These are phyloP conservation scores for Dalbergia oliveri DNA, from an alignment of 306 rosid species.

Conservation along the genomic window DNA sequence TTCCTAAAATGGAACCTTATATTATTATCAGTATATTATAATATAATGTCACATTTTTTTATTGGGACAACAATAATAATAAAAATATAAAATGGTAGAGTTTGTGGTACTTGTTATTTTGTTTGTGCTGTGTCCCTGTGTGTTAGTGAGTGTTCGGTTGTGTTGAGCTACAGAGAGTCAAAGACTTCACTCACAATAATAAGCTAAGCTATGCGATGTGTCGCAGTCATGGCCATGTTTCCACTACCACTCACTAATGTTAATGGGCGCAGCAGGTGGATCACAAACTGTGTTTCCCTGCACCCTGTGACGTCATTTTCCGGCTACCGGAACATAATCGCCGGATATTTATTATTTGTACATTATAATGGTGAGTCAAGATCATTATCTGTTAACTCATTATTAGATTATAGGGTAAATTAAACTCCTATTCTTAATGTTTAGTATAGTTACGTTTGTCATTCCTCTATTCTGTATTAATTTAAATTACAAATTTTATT, in stretches of 20 bases:
- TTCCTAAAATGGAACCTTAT: slow-evolving; percentile 22
- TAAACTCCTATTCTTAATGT: too few relatives aligned
- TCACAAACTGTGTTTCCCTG: slow-evolving; percentile 2
- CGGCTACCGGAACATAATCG: slow-evolving; percentile 28
- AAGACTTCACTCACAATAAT: slow-evolving; percentile 40
- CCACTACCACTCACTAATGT: slow-evolving; percentile 66
- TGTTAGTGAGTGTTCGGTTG: slow-evolving; percentile 41
- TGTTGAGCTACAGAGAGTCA: slow-evolving; percentile 64
- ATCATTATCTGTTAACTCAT: too few relatives aligned
- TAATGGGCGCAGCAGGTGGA: slow-evolving; percentile 71
- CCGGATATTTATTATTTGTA: not conserved
- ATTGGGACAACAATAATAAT: not conserved
- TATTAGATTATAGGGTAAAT: too few relatives aligned
- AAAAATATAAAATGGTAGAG: slow-evolving; percentile 19
- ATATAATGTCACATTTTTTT: not conserved
- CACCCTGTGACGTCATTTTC: slow-evolving; percentile 40
- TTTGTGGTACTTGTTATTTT: slow-evolving; percentile 46
- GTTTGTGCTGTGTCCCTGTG: slow-evolving; percentile 11
- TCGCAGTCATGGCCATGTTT: slow-evolving; percentile 61
- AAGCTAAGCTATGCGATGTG: slow-evolving; percentile 36
- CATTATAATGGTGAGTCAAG: too few relatives aligned
- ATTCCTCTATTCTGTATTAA: too few relatives aligned
- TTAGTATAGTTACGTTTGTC: too few relatives aligned
- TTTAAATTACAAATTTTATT: too few relatives aligned
- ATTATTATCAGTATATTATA: not conserved